Evolutionary conservation across 2,329 filamentous ascomycete species (phyloP), one percentile per base, ranked within the genome.

Genomic region (Lecanicillium sp.): DNA sequence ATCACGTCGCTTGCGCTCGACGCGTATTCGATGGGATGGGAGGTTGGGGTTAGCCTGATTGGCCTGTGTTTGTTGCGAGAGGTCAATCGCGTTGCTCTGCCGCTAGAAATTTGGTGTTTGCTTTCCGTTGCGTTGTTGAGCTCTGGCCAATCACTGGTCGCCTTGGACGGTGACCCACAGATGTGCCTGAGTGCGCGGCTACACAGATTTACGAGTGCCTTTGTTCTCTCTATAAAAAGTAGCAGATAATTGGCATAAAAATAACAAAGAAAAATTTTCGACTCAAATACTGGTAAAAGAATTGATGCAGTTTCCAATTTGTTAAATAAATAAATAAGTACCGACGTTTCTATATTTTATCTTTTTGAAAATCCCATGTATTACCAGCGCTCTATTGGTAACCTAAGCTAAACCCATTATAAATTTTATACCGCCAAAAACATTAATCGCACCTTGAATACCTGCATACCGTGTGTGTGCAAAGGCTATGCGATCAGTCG

Each of bases 401-500:
- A 11, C 11, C 22, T 7, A 25, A 25, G 22, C 22, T 7, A 7
- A 25, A 6, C 22, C 22, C 6, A 7, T 25, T 25, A 25, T 31
- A 8, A 9, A 15, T 17, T n/a, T n/a, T n/a, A n/a, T 19, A 15
- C 18, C 16, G 32, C 16, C 4, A 17, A 34, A 20, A 34, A 20
- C 11, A 19, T 34, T 19, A 34, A 9, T 11, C 22, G 14, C 9
- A 34, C 32, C 7, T 11, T 34, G 15, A 19, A 34, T n/a, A 17
- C 16, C 16, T 19, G 22, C 32, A 15, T 19, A 9, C 16, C 22
- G 32, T 34, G 18, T 19, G 32, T 34, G 16, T 20, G n/a, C n/a
- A n/a, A n/a, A n/a, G n/a, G n/a, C n/a, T n/a, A 27, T n/a, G 22
- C 7, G 11, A 25, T 45, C 33, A 44, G 20, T 57, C 52, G 14